Percentiles rank a stretch among this genome's conserved stretches.
Conservation (phyloP, 78 protist genomes). For the Chrysochromulina tobinii region DNA sequence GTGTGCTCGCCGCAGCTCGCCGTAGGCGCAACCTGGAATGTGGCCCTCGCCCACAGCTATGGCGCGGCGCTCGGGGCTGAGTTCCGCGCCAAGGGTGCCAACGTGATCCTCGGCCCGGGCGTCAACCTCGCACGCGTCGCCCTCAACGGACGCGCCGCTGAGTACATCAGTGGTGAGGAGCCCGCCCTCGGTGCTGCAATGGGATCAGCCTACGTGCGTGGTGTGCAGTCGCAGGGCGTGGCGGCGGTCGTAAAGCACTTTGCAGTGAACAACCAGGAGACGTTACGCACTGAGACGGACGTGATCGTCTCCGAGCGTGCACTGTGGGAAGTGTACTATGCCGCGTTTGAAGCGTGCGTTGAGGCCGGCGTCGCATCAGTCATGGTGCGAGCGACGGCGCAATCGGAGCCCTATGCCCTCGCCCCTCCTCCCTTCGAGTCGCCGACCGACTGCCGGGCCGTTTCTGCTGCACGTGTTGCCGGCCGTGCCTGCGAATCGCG, state of each 20-base stretch:
- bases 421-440: too few species aligned
- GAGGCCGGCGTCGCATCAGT: not conserved
- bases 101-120: not conserved
- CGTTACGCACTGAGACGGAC: not conserved
- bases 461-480: too few species aligned
- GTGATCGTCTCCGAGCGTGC: constrained; percentile 34
- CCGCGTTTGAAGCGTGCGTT: constrained; percentile 26
- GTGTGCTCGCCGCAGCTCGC: not conserved
- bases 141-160: not conserved
- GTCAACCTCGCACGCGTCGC: constrained; percentile 9
- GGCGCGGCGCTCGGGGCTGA: constrained; percentile 8
- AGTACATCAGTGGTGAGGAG: not conserved
- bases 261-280: constrained; percentile 35
- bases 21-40: not conserved
- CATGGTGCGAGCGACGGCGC: not conserved
- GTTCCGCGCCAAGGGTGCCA: constrained; percentile 10
- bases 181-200: not conserved
- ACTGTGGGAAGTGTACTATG: constrained; percentile 41
- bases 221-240: not conserved
- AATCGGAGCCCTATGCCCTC: too few species aligned
- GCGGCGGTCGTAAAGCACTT: not conserved
- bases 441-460: too few species aligned
- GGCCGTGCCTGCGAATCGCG: too few species aligned
- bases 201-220: not conserved
- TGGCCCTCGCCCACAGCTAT: not conserved